A percentile compares a stretch with the other conserved stretches of the same genome.
phyloP scores from a whole-genome alignment of 1,284 basidiomycete genomes.

The Ceratobasidium theobromae region DNA sequence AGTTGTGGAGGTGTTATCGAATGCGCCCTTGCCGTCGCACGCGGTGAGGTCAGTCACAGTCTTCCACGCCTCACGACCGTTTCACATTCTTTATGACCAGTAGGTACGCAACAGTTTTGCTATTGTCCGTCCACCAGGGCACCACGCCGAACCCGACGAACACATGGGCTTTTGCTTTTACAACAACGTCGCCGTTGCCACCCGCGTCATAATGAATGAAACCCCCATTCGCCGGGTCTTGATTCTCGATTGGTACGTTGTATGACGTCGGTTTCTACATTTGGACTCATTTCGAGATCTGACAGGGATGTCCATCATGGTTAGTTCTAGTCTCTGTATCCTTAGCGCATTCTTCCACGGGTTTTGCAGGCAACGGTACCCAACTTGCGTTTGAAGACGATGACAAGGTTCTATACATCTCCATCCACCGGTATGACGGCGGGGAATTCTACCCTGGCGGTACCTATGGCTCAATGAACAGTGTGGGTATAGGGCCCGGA shows the following conservation, averaged over 20 bases:
- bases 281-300: conserved; percentile 33
- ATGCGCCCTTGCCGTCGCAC: conserved; percentile 83
- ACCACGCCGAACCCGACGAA: conserved; percentile 97
- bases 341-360: neutral
- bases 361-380: conserved; percentile 84
- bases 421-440: conserved; percentile 91
- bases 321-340: conserved; percentile 40
- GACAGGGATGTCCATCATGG: conserved; percentile 96
- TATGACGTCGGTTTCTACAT: neutral
- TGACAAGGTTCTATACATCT: conserved; percentile 90
- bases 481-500: conserved; percentile 81
- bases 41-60: conserved; percentile 58
- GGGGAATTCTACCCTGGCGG: conserved; percentile 92
- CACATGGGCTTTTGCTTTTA: conserved; percentile 99
- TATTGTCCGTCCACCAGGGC: conserved; percentile 95
- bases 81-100: neutral
- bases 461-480: conserved; percentile 82
- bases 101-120: conserved; percentile 77
- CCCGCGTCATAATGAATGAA: conserved; percentile 71
- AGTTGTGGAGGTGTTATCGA: conserved; percentile 96
- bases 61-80: neutral
- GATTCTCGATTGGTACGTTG: conserved; percentile 92
- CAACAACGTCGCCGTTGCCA: conserved; percentile 96
- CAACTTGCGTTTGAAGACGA: conserved; percentile 95
- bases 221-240: conserved; percentile 77